Evolutionary conservation across 352 stramenopile species (phyloP).

Genomic region (Phytophthora hibernalis): DNA sequence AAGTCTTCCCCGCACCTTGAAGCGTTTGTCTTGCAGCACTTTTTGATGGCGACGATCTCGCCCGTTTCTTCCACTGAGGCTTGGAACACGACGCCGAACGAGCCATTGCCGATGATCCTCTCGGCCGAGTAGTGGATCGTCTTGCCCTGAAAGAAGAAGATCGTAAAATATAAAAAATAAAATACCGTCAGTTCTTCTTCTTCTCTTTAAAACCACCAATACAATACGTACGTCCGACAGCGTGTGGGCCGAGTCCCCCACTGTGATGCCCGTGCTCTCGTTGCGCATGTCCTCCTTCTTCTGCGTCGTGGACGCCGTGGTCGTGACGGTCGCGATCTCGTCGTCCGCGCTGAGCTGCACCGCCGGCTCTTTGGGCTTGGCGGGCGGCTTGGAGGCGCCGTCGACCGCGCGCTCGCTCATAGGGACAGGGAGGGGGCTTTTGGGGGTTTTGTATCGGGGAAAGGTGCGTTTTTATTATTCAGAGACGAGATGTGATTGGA

Average conservation of each 20-base stretch:
- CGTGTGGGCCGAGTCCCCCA: constrained; percentile 84
- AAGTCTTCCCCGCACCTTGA: constrained; percentile 87
- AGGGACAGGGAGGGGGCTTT: constrained; percentile 5
- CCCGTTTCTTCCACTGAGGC: constrained; percentile 96
- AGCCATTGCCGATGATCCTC: constrained; percentile 99
- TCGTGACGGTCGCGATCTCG: constrained; percentile 50
- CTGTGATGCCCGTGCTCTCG: constrained; percentile 83
- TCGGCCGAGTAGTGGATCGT: constrained; percentile 97
- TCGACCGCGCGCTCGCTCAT: constrained; percentile 41
- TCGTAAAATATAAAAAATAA: constrained; percentile 11
- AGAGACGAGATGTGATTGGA: constrained; percentile 20
- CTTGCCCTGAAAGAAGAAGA: constrained; percentile 64
- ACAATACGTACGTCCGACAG: constrained; percentile 73
- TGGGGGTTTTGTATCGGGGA: not conserved
- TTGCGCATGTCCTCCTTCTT: constrained; percentile 87
- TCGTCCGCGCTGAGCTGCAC: constrained; percentile 37
- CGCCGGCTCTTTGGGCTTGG: constrained; percentile 19
- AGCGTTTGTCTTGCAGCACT: constrained; percentile 99
- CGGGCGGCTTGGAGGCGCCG: constrained; percentile 24
- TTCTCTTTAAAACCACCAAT: constrained; percentile 4
- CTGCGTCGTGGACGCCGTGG: constrained; percentile 53
- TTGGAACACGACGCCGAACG: constrained; percentile 99
- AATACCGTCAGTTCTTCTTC: not conserved
- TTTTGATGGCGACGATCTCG: constrained; percentile 99
- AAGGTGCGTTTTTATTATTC: constrained; percentile 36